Evolutionary conservation across 202 grass and related monocot species (phyloP).

Genomic region (Setaria italica): DNA sequence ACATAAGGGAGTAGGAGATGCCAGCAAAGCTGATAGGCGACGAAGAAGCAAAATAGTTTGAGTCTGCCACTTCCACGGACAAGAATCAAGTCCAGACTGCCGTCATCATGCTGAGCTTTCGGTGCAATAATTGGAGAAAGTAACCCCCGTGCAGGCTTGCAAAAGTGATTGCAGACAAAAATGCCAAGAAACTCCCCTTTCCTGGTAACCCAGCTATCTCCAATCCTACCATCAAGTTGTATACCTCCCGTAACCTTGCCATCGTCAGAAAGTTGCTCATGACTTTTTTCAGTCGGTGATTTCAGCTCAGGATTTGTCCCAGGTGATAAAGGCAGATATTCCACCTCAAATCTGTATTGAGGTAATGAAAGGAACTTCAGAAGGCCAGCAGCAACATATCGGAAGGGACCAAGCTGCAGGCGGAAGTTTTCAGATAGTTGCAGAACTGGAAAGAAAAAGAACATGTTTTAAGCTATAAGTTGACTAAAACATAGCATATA

Average conservation of each 20-base stretch:
- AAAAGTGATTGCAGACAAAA: slow-evolving; percentile 90
- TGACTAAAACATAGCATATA: neutral
- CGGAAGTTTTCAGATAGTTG: slow-evolving; percentile 90
- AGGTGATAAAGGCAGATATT: slow-evolving; percentile 68
- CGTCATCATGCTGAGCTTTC: slow-evolving; percentile 76
- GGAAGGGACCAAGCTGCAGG: slow-evolving; percentile 76
- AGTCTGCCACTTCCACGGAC: slow-evolving; percentile 78
- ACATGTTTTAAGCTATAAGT: slow-evolving; percentile 28
- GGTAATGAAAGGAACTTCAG: slow-evolving; percentile 88
- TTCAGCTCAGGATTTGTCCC: slow-evolving; percentile 52
- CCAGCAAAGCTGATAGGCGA: slow-evolving; percentile 78
- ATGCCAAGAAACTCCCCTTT: slow-evolving; percentile 89
- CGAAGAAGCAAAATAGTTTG: slow-evolving; percentile 83
- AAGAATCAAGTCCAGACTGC: slow-evolving; percentile 79
- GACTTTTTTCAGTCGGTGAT: slow-evolving; percentile 32
- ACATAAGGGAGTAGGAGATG: slow-evolving; percentile 86
- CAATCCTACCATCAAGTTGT: slow-evolving; percentile 30
- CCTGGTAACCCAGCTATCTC: slow-evolving; percentile 66
- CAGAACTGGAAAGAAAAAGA: slow-evolving; percentile 59
- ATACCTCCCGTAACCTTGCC: slow-evolving; percentile 27
- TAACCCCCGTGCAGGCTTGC: slow-evolving; percentile 83
- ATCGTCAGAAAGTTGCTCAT: slow-evolving; percentile 42
- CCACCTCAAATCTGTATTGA: slow-evolving; percentile 87
- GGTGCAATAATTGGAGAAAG: slow-evolving; percentile 78
- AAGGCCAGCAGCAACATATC: slow-evolving; percentile 79